Conservation (phyloP, 345 rosid species). For the Dipteronia sinensis region DNA sequence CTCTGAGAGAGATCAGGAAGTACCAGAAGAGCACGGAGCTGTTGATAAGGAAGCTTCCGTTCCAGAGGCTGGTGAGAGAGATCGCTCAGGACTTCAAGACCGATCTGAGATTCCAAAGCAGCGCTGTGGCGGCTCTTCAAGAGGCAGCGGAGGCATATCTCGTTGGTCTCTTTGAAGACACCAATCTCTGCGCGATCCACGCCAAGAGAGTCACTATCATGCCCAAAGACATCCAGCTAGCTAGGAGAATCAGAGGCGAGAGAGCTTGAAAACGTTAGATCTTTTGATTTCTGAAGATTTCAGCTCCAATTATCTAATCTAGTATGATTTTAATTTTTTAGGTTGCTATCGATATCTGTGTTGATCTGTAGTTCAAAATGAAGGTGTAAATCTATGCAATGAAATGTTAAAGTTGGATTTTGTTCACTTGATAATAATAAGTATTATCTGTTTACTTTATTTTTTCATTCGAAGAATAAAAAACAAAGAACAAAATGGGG, state of each 20-base stretch:
- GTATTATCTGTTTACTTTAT: too few relatives aligned
- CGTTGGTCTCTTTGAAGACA: slow-evolving; percentile 52
- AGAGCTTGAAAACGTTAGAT: slow-evolving; percentile 10
- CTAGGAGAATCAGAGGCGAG: slow-evolving; percentile 57
- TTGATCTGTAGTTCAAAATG: background rate
- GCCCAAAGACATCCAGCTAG: slow-evolving; percentile 68
- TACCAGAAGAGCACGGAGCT: slow-evolving; percentile 63
- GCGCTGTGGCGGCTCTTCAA: slow-evolving; percentile 57
- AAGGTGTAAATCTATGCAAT: background rate
- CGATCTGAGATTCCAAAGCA: slow-evolving; percentile 56
- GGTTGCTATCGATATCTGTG: background rate
- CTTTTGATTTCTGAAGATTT: background rate
- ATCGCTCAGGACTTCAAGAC: slow-evolving; percentile 69
- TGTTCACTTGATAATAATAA: too few relatives aligned
- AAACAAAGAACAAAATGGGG: too few relatives aligned
- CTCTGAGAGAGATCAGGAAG: slow-evolving; percentile 55
- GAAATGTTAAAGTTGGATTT: background rate
- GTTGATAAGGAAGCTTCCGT: slow-evolving; percentile 56
- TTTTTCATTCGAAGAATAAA: too few relatives aligned
- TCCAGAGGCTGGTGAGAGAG: slow-evolving; percentile 56
- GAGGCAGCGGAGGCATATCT: slow-evolving; percentile 62
- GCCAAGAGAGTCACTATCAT: slow-evolving; percentile 67
- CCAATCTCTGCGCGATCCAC: slow-evolving; percentile 58
- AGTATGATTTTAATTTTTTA: background rate
- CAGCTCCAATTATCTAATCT: background rate